Conservation (phyloP, 306 rosid genomes). For the Pyrus bretschneideri region DNA sequence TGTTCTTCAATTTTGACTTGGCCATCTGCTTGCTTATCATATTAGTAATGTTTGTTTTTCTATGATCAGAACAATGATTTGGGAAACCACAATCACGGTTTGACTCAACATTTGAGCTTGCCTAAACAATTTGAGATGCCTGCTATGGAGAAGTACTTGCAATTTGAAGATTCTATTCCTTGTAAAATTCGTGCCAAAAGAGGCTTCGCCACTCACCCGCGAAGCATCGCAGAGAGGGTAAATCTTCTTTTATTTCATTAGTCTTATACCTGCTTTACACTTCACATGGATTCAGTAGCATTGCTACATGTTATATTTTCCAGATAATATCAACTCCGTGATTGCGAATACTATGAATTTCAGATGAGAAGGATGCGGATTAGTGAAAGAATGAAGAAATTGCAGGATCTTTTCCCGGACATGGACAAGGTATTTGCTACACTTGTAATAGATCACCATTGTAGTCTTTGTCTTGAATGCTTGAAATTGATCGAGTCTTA, state of each 20-base stretch:
- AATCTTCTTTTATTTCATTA: neutral
- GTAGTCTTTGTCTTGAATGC: neutral
- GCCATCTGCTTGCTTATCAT: neutral
- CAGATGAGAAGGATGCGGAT: conserved; percentile 80
- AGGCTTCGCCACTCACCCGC: conserved; percentile 92
- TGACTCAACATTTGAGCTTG: conserved; percentile 69
- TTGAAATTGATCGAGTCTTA: neutral
- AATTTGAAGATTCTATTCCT: conserved; percentile 56
- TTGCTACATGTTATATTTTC: neutral
- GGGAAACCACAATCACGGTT: conserved; percentile 26
- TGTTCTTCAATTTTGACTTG: neutral
- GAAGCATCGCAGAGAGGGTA: conserved; percentile 97
- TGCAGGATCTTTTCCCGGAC: conserved; percentile 69
- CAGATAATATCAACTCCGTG: neutral
- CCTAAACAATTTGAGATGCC: conserved; percentile 49
- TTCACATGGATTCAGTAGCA: neutral
- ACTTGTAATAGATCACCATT: neutral
- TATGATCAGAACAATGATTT: conserved; percentile 35
- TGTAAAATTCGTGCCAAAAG: conserved; percentile 82
- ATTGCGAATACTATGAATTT: neutral
- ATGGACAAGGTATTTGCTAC: conserved; percentile 65
- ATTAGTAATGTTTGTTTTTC: conserved; percentile 1
- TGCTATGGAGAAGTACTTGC: conserved; percentile 44
- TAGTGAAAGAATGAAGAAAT: conserved; percentile 76
- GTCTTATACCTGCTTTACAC: neutral